These are phyloP conservation scores for Cladosporium sp. DNA, from an alignment of 2,329 filamentous ascomycete species.

Conservation along the genomic window DNA sequence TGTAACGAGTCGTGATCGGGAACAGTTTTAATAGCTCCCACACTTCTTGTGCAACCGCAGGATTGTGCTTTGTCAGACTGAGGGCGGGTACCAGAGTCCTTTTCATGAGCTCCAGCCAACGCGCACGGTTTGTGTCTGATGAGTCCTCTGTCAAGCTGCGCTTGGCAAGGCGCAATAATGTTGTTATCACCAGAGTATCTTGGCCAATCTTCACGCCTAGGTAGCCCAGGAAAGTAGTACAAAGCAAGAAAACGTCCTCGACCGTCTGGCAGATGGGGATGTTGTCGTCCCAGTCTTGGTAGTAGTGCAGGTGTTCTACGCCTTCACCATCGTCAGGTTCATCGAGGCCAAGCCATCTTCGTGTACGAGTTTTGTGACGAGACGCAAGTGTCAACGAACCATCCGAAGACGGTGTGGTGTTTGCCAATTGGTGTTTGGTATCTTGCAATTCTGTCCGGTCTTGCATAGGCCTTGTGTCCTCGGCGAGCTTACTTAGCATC, in stretches of 20 bases:
- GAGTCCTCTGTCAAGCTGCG: constrained; percentile 67
- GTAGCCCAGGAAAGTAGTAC: constrained; percentile 76
- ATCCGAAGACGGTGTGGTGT: constrained; percentile 66
- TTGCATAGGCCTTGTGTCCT: constrained; percentile 46
- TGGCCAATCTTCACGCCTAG: constrained; percentile 87
- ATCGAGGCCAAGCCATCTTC: constrained; percentile 78
- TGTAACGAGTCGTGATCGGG: constrained; percentile 71
- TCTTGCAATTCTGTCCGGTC: constrained; percentile 42
- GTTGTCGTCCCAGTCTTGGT: constrained; percentile 95
- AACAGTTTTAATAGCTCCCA: constrained; percentile 79
- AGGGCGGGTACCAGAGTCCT: constrained; percentile 82
- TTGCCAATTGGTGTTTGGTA: constrained; percentile 48
- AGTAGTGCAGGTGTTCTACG: constrained; percentile 86
- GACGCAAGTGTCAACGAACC: constrained; percentile 58
- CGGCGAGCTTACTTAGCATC: constrained; percentile 72
- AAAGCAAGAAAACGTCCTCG: constrained; percentile 85
- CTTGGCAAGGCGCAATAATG: constrained; percentile 79
- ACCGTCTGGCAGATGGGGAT: constrained; percentile 85
- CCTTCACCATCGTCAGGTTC: constrained; percentile 67
- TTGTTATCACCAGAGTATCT: constrained; percentile 72
- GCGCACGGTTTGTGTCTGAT: constrained; percentile 64
- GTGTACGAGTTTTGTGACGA: constrained; percentile 44
- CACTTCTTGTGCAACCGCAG: constrained; percentile 77
- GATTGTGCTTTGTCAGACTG: constrained; percentile 80
- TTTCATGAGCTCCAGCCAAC: constrained; percentile 82